Base-by-base conservation (phyloP, 192 early-diverging fungal species). In the Funneliformis geosporum region DNA sequence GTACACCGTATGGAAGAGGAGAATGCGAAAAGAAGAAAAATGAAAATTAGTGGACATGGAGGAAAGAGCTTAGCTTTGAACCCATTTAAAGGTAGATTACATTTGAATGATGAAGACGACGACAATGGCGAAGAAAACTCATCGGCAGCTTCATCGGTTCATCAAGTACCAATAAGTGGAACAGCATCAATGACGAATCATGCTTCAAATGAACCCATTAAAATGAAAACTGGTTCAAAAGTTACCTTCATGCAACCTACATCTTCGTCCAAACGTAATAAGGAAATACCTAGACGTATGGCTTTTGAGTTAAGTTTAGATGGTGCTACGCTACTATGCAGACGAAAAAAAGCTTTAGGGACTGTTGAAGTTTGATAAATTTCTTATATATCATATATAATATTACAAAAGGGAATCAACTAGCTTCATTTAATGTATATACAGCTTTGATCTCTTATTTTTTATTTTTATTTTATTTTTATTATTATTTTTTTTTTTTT, bases 1-100 rank as follows among this genome's bases (percentile, higher is more conserved):
- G 91, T 95, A 59, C 92, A 92, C 69, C 87, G 93, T 27, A 90
- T 93, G 86, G 92, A 89, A 68, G 90, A 93, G 79, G 90, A 93
- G 55, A 78, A 60, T 3, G 73, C 86, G 18, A 83, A 80, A 61
- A 68, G 62, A 75, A 78, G 62, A 14, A 82, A 73, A 23, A n/a
- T 82, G 25, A 67, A 80, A 27, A 38, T 60, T 12, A 28, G 65
- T 43, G 25, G 10, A 33, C 23, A 12, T 21, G 7, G 72, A 1
- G 44, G 78, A 12, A 61, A 75, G 21, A 21, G 33, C 50, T 23
- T 9, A 50, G 27, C 33, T 14, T 12, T 80, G 5, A 68, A 81
- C 47, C 60, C 69, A 8, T 42, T 75, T 27, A 64, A 69, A 39
- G 38, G 62, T 21, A 70, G 62, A 33, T 76, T 77, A 8, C 74